Base-by-base conservation (phyloP, 1,284 basidiomycete species). In the Apiotrichum gamsii region DNA sequence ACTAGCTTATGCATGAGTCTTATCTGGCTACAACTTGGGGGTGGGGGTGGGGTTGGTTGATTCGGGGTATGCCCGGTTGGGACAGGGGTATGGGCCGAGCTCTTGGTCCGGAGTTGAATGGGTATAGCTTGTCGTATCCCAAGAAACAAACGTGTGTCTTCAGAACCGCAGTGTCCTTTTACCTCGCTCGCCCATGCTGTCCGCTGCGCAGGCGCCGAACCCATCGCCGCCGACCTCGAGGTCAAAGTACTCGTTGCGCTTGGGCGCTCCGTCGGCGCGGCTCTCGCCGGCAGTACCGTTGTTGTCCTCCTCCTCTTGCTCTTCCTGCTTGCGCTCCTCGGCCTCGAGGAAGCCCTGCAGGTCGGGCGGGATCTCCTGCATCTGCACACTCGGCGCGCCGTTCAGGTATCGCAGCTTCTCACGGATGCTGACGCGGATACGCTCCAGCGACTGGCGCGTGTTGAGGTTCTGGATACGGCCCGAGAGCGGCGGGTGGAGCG, bases 351-450 rank as follows among this genome's bases (percentile, higher is more conserved):
- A 81, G 3, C 84, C 85, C 49, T 84, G 83, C 18, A 97, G 73
- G 61, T 94, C 87, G 0, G 93, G 94, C 6, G 95, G 94, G 39
- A 98, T 87, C 71, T 96, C 90, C 64, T 91, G 86, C 88, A 97
- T 89, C 60, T 85, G 84, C 9, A 98, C 90, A 65, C 89, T 93
- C 1, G 94, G 94, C 35, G 95, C 94, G 21, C 91, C 91, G 59
- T 94, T 87, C 19, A 98, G 75, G 69, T 94, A 97, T 16, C 95
- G 77, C 39, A 97, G 75, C 69, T 95, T 91, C 64, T 87, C 90
- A n/a, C 87, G 79, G 37, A 94, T 85, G 51, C 79, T 82, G 41
- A 87, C 78, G 16, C 87, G 83, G 58, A 97, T 93, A 49, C 85
- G 82, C 65, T 95, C 90, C 24, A 98, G 74, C 5, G 82, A 83